A percentile compares a stretch with the other conserved stretches of the same genome.
These are phyloP conservation scores for Coemansia nantahalensis DNA, from an alignment of 192 early-diverging fungal genomes.

Conservation along the genomic window DNA sequence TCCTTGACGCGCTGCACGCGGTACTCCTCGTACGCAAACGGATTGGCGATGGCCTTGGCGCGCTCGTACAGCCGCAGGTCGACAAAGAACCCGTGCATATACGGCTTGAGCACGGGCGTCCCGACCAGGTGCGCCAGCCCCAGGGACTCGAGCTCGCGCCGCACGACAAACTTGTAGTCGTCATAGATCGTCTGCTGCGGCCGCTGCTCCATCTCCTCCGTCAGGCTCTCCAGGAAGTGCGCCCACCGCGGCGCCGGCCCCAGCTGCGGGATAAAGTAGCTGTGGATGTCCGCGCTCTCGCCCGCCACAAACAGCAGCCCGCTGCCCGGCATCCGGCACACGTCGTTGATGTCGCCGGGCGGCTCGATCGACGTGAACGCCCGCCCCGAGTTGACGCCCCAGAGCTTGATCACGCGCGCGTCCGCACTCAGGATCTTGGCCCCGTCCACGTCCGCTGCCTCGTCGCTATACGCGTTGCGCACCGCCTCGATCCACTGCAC, in stretches of 20 bases:
- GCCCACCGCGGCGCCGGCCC: constrained; percentile 93
- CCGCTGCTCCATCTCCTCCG: constrained; percentile 90
- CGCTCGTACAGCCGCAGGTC: constrained; percentile 95
- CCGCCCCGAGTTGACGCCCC: constrained; percentile 81
- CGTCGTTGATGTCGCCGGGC: constrained; percentile 89
- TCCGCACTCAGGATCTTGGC: constrained; percentile 85
- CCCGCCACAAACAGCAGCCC: constrained; percentile 89
- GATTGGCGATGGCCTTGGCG: constrained; percentile 92
- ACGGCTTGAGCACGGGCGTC: constrained; percentile 87
- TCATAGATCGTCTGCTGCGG: constrained; percentile 85
- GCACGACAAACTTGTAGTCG: constrained; percentile 97
- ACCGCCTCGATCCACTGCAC: constrained; percentile 69
- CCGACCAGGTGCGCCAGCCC: constrained; percentile 91
- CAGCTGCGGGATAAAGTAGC: constrained; percentile 88
- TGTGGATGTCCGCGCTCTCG: constrained; percentile 90
- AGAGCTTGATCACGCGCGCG: constrained; percentile 90
- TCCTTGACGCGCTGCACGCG: constrained; percentile 73
- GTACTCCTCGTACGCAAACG: constrained; percentile 95
- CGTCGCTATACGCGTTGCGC: constrained; percentile 17
- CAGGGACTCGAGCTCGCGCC: constrained; percentile 80
- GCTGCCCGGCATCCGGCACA: constrained; percentile 73
- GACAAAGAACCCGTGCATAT: constrained; percentile 99
- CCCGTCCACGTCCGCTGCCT: constrained; percentile 32
- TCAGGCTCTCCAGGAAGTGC: constrained; percentile 94
- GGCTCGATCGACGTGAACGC: constrained; percentile 93